Evolutionary conservation across 2,329 filamentous ascomycete genomes (phyloP).

Genomic region (Dactylellina cionopaga): DNA sequence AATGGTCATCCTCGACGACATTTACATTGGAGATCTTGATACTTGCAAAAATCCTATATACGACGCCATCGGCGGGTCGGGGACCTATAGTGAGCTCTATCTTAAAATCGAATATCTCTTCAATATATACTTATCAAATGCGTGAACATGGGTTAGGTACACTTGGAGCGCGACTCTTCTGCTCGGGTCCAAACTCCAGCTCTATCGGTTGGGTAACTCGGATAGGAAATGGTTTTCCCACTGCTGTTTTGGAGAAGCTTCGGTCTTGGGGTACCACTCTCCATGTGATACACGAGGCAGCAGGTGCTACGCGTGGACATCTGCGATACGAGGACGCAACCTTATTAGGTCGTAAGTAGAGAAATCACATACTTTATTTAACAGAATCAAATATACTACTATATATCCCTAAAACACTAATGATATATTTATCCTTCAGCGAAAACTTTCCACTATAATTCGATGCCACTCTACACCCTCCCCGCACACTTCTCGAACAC

Average conservation of each 20-base stretch:
- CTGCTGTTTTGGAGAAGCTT: conserved; percentile 19
- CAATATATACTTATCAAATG: background rate
- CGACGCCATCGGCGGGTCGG: conserved; percentile 33
- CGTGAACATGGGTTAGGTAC: conserved; percentile 8
- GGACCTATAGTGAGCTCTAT: conserved; percentile 28
- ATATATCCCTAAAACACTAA: too few relatives aligned
- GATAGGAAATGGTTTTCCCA: conserved; percentile 24
- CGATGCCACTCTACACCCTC: conserved; percentile 31
- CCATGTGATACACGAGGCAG: conserved; percentile 14
- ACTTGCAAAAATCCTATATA: conserved; percentile 27
- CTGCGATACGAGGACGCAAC: conserved; percentile 36
- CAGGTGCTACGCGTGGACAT: conserved; percentile 15
- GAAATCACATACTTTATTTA: too few relatives aligned
- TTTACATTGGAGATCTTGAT: conserved; percentile 35
- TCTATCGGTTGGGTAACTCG: conserved; percentile 44
- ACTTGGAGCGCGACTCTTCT: conserved; percentile 36
- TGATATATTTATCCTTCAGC: conserved; percentile 10
- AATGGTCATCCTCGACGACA: conserved; percentile 43
- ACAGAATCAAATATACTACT: too few relatives aligned
- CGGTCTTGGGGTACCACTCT: conserved; percentile 34
- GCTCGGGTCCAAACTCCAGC: background rate
- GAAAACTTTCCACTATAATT: conserved; percentile 26
- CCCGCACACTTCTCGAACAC: conserved; percentile 30
- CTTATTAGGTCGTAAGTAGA: conserved; percentile 26
- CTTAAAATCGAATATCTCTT: background rate